A percentile compares a stretch with the other conserved stretches of the same genome.
phyloP scores from a whole-genome alignment of 441 rosid species.

The Iberis amara region DNA sequence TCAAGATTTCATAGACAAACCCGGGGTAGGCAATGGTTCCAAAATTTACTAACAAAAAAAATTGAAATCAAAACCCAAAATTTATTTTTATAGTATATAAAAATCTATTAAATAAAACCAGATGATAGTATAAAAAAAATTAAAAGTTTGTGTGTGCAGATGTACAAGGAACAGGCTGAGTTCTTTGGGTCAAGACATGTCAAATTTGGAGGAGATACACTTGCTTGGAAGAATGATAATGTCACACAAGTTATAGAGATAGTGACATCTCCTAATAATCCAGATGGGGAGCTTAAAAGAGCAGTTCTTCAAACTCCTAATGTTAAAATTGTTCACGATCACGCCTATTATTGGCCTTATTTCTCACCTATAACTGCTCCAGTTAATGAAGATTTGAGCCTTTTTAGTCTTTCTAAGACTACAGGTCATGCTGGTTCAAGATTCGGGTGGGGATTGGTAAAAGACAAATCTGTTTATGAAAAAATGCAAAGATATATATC shows the following conservation, averaged over 20 bases:
- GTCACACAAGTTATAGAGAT: slow-evolving; percentile 40
- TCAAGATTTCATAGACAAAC: too few species aligned
- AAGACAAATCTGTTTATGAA: slow-evolving; percentile 42
- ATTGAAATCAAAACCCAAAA: too few species aligned
- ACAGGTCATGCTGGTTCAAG: slow-evolving; percentile 76
- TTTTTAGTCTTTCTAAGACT: slow-evolving; percentile 56
- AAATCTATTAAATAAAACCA: too few species aligned
- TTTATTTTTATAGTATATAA: too few species aligned
- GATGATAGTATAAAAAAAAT: too few species aligned
- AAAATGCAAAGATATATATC: slow-evolving; percentile 28
- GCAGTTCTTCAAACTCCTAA: slow-evolving; percentile 45
- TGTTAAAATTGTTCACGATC: slow-evolving; percentile 46
- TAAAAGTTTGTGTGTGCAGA: not conserved
- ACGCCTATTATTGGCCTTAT: slow-evolving; percentile 72
- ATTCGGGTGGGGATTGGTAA: slow-evolving; percentile 67
- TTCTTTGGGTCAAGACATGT: slow-evolving; percentile 22
- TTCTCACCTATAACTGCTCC: slow-evolving; percentile 51
- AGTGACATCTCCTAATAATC: slow-evolving; percentile 72
- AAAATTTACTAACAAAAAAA: too few species aligned
- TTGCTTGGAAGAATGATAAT: slow-evolving; percentile 33
- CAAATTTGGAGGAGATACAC: slow-evolving; percentile 32
- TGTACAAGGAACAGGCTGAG: slow-evolving; percentile 25
- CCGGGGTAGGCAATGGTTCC: too few species aligned
- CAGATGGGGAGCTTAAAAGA: slow-evolving; percentile 48
- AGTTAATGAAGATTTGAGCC: slow-evolving; percentile 41